Conservation (phyloP, 768 basidiomycete species). For the Leccinum imitatum region DNA sequence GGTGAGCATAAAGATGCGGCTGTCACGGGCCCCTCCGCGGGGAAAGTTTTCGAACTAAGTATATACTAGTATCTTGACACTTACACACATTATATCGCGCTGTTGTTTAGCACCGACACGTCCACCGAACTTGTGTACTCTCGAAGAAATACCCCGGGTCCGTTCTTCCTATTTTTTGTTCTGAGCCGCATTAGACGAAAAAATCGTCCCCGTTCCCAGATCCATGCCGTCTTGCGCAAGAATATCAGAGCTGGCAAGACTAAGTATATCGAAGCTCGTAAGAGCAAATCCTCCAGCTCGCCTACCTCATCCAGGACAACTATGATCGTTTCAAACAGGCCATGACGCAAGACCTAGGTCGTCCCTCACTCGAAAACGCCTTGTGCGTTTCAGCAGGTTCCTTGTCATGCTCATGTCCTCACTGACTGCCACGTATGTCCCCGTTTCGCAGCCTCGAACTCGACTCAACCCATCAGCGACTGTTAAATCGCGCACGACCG, state of each 20-base stretch:
- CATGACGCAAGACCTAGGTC: constrained; percentile 59
- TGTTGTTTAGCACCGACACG: too few species aligned
- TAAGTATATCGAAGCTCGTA: constrained; percentile 63
- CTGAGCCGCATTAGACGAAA: too few species aligned
- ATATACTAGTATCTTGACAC: too few species aligned
- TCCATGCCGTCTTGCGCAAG: constrained; percentile 51
- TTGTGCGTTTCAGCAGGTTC: constrained; percentile 38
- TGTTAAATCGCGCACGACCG: constrained; percentile 53
- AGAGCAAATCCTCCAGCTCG: constrained; percentile 66
- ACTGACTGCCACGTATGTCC: background rate
- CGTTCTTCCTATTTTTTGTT: too few species aligned
- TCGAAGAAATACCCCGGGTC: too few species aligned
- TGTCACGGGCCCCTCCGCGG: too few species aligned
- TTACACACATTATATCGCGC: too few species aligned
- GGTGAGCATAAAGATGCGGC: too few species aligned
- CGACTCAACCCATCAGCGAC: constrained; percentile 50
- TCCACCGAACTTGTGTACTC: too few species aligned
- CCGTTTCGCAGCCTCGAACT: constrained; percentile 58
- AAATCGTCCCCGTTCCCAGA: constrained; percentile 35
- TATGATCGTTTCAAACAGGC: constrained; percentile 56
- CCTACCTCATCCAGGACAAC: constrained; percentile 76
- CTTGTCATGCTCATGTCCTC: background rate
- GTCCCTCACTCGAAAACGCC: constrained; percentile 57
- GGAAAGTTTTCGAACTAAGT: too few species aligned
- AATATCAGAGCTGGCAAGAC: constrained; percentile 67